These are phyloP conservation scores for Anthracocystis setariae DNA, from an alignment of 1,284 basidiomycete genomes.

Conservation along the genomic window DNA sequence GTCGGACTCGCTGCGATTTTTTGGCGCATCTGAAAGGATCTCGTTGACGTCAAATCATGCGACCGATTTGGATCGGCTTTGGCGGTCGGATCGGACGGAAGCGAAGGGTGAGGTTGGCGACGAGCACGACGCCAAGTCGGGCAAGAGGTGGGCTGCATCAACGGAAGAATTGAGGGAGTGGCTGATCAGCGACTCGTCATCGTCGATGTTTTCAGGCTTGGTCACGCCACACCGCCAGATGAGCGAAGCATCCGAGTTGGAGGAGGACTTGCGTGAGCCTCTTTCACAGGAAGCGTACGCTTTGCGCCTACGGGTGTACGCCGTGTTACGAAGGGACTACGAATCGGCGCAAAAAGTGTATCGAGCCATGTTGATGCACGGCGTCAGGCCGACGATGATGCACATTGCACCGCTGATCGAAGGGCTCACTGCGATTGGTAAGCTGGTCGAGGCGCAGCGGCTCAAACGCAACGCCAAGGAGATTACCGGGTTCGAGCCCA, in stretches of 20 bases:
- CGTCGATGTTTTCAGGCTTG: constrained; percentile 6
- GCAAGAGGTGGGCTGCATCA: neutral
- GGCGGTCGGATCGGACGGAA: neutral
- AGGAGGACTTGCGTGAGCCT: constrained; percentile 18
- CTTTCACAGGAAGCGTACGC: constrained; percentile 39
- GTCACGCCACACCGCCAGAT: neutral
- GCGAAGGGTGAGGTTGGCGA: neutral
- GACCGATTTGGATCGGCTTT: constrained; percentile 6
- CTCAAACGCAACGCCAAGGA: constrained; percentile 37
- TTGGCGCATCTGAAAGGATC: constrained; percentile 16
- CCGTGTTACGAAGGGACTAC: constrained; percentile 42
- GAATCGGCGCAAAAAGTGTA: constrained; percentile 43
- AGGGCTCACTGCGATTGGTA: constrained; percentile 29
- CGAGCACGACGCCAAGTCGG: neutral
- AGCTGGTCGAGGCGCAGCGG: constrained; percentile 34
- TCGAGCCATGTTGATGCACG: constrained; percentile 40
- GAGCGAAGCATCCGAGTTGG: constrained; percentile 1
- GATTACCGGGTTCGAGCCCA: constrained; percentile 22
- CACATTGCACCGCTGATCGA: constrained; percentile 52
- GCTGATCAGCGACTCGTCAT: constrained; percentile 31
- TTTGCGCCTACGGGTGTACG: constrained; percentile 48
- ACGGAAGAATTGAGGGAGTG: constrained; percentile 37
- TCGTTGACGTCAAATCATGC: constrained; percentile 18
- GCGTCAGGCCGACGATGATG: constrained; percentile 37
- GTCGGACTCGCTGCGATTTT: constrained; percentile 14